Evolutionary conservation across 306 rosid species (phyloP), one percentile per base, ranked within the genome.

Genomic region (Inga laurina): DNA sequence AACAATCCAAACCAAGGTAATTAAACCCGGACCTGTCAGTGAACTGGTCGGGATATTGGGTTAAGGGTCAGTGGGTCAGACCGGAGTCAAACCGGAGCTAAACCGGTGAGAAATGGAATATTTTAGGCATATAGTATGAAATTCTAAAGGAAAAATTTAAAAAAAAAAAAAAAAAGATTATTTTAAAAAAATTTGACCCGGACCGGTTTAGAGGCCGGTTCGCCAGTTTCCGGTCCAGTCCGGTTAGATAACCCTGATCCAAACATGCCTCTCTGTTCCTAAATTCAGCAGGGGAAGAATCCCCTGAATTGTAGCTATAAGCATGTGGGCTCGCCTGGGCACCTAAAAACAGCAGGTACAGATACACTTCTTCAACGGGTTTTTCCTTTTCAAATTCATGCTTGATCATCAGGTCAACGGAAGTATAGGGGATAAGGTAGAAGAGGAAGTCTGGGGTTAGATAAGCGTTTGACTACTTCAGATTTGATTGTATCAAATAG

Each of bases 211-310:
- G 30, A 27, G 30, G 30, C 30, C 30, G 30, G 30, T 27, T 27
- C 30, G 30, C 30, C 30, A 27, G 30, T 27, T 27, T 27, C 30
- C 1, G 1, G 30, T 27, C 30, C 30, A 1, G 30, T 27, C 30
- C 30, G 30, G 30, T 27, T 27, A 27, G 30, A 27, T 27, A 27
- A 27, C 30, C 30, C 30, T 27, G 30, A 27, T 27, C 30, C 97
- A 93, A 52, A 91, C 72, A 64, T 89, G 93, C 14, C 97, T 86
- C 8, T 91, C 83, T 4, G 56, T 76, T 30, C 92, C 93, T 34
- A 93, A 66, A 9, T 87, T 92, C 52, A 7, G 84, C 97, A 7
- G 98, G 87, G 30, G 98, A 95, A 9, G 98, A 95, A 4, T 92
- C 89, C 3, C 90, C 86, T 44, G 77, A 34, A 19, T 90, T 84